phyloP scores from a whole-genome alignment of 805 yeast genomes.

The Candida pseudofarinosa region DNA sequence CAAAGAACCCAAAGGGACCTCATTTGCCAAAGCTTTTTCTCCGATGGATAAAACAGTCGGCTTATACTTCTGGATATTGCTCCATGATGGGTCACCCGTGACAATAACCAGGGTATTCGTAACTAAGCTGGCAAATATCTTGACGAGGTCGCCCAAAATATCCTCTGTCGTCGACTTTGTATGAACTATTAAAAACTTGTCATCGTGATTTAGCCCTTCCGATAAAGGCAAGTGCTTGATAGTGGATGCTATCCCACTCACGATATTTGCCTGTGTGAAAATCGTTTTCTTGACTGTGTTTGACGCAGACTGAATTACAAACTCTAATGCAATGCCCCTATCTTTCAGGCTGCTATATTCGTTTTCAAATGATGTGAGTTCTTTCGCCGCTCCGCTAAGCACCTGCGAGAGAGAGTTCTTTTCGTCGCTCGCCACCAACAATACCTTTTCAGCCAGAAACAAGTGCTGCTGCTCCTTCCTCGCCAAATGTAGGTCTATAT shows the following conservation, averaged over 20 bases:
- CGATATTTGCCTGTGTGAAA: conserved; percentile 50
- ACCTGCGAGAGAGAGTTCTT: background rate
- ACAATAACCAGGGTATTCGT: conserved; percentile 23
- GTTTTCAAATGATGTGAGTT: conserved; percentile 18
- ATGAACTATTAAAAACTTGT: conserved; percentile 19
- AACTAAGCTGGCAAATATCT: conserved; percentile 38
- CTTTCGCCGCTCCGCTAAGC: conserved; percentile 1
- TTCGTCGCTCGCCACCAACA: background rate
- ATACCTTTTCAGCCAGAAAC: conserved; percentile 1
- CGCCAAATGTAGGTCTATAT: conserved; percentile 3
- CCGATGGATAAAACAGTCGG: conserved; percentile 30
- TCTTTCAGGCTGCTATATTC: conserved; percentile 31
- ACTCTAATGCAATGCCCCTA: conserved; percentile 31
- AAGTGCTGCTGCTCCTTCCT: conserved; percentile 2
- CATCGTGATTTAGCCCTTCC: conserved; percentile 29
- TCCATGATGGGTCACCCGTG: conserved; percentile 8
- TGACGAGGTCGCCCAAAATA: conserved; percentile 28
- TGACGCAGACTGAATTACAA: conserved; percentile 13
- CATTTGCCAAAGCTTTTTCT: conserved; percentile 17
- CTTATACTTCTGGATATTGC: conserved; percentile 9
- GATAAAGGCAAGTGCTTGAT: conserved; percentile 43
- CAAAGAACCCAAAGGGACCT: conserved; percentile 13
- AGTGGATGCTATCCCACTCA: conserved; percentile 51
- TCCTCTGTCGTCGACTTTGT: conserved; percentile 16
- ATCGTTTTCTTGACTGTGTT: conserved; percentile 13